phyloP scores from a whole-genome alignment of 208 protist genomes.

The Porcisia hertigi region DNA sequence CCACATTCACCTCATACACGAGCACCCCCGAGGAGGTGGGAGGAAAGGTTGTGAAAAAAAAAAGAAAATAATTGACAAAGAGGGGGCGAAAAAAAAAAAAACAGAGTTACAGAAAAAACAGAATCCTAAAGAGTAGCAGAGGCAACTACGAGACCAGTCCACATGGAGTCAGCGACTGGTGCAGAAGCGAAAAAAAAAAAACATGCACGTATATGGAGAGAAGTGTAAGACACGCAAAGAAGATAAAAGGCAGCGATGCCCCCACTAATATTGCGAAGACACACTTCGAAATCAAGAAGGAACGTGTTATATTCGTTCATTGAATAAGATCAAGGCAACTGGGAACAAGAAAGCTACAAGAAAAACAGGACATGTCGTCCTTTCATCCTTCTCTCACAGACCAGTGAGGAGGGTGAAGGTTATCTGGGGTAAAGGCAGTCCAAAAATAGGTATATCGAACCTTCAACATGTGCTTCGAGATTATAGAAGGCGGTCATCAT shows the following conservation, averaged over 20 bases:
- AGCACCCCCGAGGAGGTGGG: neutral
- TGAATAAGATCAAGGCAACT: neutral
- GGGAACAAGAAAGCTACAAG: neutral
- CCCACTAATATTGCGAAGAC: neutral
- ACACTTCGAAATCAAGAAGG: slow-evolving; percentile 2
- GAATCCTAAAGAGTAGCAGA: slow-evolving; percentile 3
- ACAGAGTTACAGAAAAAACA: neutral
- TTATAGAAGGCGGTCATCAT: neutral
- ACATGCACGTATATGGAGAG: neutral
- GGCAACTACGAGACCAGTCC: neutral
- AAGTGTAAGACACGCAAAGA: neutral
- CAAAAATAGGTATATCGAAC: neutral
- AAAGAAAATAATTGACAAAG: slow-evolving; percentile 15
- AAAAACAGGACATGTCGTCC: neutral
- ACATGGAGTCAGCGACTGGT: neutral
- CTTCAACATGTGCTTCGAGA: neutral
- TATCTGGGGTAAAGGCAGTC: neutral
- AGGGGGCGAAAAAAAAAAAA: slow-evolving; percentile 18
- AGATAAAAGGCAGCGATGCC: neutral
- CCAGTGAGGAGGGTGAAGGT: neutral
- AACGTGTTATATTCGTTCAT: neutral
- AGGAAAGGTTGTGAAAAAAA: neutral
- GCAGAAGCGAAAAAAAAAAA: slow-evolving; percentile 4
- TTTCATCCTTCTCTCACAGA: neutral
- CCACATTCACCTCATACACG: neutral